These are phyloP conservation scores for Triangularia setosa DNA, from an alignment of 2,329 filamentous ascomycete species.

Conservation along the genomic window DNA sequence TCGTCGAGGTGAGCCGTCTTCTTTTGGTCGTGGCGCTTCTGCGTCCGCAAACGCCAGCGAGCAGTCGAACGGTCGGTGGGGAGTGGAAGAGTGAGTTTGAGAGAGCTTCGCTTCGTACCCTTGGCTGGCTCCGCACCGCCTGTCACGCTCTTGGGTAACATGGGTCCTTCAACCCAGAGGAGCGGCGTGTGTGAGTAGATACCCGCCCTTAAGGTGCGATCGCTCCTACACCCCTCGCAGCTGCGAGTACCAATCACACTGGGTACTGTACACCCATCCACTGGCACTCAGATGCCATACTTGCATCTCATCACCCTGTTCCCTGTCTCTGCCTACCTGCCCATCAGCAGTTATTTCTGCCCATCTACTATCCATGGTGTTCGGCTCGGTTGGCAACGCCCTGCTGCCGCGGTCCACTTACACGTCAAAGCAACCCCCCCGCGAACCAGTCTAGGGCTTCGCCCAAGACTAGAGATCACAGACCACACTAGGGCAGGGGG, in stretches of 20 bases:
- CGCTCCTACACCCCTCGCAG: slow-evolving; percentile 4
- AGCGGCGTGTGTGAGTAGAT: slow-evolving; percentile 2
- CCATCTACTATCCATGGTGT: not conserved
- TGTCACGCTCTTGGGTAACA: not conserved
- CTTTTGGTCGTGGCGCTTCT: slow-evolving; percentile 12
- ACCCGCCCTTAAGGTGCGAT: not conserved
- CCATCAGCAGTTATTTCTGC: not conserved
- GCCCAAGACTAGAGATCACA: not conserved
- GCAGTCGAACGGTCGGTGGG: not conserved
- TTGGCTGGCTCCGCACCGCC: not conserved
- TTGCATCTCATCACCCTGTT: not conserved
- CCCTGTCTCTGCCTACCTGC: not conserved
- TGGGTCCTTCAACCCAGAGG: not conserved
- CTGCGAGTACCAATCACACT: not conserved
- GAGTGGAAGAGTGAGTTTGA: not conserved
- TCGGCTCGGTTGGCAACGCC: slow-evolving; percentile 1
- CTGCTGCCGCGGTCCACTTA: slow-evolving; percentile 13
- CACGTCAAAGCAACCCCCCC: slow-evolving; percentile 9
- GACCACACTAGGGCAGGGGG: slow-evolving; percentile 1
- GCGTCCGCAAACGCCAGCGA: not conserved
- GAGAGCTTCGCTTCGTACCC: not conserved
- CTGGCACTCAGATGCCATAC: not conserved
- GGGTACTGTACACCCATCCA: slow-evolving; percentile 16
- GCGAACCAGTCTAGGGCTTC: slow-evolving; percentile 4
- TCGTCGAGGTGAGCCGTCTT: too few relatives aligned